Conservation (phyloP, 805 yeast genomes). For the Barnettozyma californica region DNA sequence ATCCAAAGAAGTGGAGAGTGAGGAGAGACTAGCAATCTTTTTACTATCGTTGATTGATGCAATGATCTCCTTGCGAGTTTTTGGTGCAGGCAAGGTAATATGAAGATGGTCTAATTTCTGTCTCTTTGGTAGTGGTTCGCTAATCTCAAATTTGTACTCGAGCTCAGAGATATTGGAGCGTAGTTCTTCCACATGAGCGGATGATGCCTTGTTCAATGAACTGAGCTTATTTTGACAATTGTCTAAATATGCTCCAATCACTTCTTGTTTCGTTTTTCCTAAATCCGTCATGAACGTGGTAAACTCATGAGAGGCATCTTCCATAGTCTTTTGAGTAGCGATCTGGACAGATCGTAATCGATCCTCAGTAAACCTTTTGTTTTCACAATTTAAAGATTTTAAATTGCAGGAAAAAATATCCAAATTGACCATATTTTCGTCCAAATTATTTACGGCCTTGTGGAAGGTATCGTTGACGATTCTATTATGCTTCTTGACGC, state of each 20-base stretch:
- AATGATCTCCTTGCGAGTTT: conserved; percentile 15
- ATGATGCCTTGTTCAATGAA: conserved; percentile 6
- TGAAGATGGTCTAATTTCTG: conserved; percentile 12
- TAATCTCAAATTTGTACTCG: conserved; percentile 9
- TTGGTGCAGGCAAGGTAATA: conserved; percentile 10
- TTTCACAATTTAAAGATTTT: conserved; percentile 12
- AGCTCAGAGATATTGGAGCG: conserved; percentile 2
- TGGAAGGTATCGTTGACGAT: conserved; percentile 2
- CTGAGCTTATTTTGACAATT: conserved; percentile 7
- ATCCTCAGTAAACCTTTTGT: conserved; percentile 11
- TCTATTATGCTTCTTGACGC: conserved; percentile 9
- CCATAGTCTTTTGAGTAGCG: conserved; percentile 11
- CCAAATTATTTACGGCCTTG: conserved; percentile 6
- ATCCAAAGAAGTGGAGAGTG: background rate
- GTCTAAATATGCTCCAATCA: conserved; percentile 14
- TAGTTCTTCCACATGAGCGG: conserved; percentile 2
- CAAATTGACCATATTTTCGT: conserved; percentile 9
- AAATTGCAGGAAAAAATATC: conserved; percentile 10
- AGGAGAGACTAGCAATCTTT: background rate
- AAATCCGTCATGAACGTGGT: conserved; percentile 10
- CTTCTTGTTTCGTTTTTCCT: conserved; percentile 12
- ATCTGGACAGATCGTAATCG: conserved; percentile 13
- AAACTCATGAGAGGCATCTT: conserved; percentile 12
- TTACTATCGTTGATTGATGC: background rate
- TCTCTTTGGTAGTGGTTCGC: conserved; percentile 16